Conservation (phyloP, 2,329 filamentous ascomycete species). For the Atkinsonella hypoxylon region DNA sequence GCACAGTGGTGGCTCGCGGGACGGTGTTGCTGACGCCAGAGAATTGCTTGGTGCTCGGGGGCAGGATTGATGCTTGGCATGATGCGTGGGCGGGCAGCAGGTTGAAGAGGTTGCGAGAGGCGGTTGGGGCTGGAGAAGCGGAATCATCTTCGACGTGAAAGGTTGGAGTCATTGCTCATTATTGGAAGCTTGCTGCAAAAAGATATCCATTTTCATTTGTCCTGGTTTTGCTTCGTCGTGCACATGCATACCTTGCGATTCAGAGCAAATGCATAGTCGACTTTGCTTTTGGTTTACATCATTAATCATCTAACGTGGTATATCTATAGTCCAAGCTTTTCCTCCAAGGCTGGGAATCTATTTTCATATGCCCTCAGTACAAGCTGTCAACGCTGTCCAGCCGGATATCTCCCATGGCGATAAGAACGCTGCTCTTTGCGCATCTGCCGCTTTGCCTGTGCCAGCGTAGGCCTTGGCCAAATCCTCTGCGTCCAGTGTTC, state of each 20-base stretch:
- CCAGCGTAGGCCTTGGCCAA: slow-evolving; percentile 63
- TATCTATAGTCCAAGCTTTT: too few relatives aligned
- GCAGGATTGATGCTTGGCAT: slow-evolving; percentile 74
- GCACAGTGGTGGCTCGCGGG: slow-evolving; percentile 58
- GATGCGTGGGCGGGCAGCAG: slow-evolving; percentile 62
- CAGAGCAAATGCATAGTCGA: too few relatives aligned
- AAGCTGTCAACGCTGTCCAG: slow-evolving; percentile 45
- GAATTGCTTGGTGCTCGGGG: slow-evolving; percentile 64
- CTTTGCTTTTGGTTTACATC: neutral
- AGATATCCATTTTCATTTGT: slow-evolving; percentile 3
- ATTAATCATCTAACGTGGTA: neutral
- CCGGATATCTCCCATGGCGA: slow-evolving; percentile 64
- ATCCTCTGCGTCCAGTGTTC: slow-evolving; percentile 54
- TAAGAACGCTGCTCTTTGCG: slow-evolving; percentile 64
- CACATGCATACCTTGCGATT: too few relatives aligned
- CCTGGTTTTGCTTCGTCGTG: too few relatives aligned
- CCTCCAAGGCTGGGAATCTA: neutral
- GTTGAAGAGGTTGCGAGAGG: slow-evolving; percentile 55
- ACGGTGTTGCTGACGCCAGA: slow-evolving; percentile 64
- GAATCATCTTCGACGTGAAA: neutral
- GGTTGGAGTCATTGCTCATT: too few relatives aligned
- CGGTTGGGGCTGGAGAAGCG: slow-evolving; percentile 25
- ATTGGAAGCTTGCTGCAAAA: too few relatives aligned
- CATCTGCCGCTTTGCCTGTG: slow-evolving; percentile 58
- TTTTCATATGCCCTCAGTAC: slow-evolving; percentile 14